phyloP scores from a whole-genome alignment of 2,329 filamentous ascomycete species.

The Reticulascus tulasneorum region DNA sequence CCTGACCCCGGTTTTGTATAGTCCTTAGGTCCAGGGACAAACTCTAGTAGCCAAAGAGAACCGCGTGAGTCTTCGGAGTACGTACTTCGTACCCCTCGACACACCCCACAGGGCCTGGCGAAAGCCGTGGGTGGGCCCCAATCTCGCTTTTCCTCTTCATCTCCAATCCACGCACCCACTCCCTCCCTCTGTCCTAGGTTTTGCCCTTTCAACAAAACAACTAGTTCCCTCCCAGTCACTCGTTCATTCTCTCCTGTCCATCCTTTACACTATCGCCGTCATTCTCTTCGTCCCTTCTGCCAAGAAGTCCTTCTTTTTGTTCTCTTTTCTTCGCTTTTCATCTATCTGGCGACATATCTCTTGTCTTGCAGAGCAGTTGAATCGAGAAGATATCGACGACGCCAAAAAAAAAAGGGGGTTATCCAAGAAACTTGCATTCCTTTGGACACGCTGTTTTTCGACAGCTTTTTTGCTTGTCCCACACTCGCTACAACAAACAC shows the following conservation, averaged over 20 bases:
- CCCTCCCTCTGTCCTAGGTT: slow-evolving; percentile 20
- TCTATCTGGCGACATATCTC: slow-evolving; percentile 12
- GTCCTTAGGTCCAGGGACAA: no score
- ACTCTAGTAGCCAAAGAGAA: no score
- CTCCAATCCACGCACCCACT: no score
- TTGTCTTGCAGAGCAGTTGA: slow-evolving; percentile 6
- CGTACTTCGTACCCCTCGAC: slow-evolving; percentile 7
- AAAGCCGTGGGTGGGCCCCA: slow-evolving; percentile 15
- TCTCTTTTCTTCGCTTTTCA: slow-evolving; percentile 7
- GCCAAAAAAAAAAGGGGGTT: background rate
- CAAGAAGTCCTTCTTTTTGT: slow-evolving; percentile 11
- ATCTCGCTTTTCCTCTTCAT: slow-evolving; percentile 17
- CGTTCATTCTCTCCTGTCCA: slow-evolving; percentile 36
- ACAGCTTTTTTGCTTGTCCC: slow-evolving; percentile 2
- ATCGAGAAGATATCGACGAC: slow-evolving; percentile 1
- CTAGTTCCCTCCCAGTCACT: slow-evolving; percentile 30
- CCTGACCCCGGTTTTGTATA: no score
- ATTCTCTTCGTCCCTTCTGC: slow-evolving; percentile 14
- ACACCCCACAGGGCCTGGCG: slow-evolving; percentile 7
- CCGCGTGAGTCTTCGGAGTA: background rate
- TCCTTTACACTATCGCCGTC: slow-evolving; percentile 18
- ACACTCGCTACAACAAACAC: slow-evolving; percentile 5
- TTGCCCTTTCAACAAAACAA: slow-evolving; percentile 37
- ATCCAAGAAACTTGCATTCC: slow-evolving; percentile 5
- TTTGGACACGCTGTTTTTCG: slow-evolving; percentile 10